A percentile compares a stretch with the other conserved stretches of the same genome.
Conservation (phyloP, 2,329 filamentous ascomycete species). For the Fusarium drepaniforme region DNA sequence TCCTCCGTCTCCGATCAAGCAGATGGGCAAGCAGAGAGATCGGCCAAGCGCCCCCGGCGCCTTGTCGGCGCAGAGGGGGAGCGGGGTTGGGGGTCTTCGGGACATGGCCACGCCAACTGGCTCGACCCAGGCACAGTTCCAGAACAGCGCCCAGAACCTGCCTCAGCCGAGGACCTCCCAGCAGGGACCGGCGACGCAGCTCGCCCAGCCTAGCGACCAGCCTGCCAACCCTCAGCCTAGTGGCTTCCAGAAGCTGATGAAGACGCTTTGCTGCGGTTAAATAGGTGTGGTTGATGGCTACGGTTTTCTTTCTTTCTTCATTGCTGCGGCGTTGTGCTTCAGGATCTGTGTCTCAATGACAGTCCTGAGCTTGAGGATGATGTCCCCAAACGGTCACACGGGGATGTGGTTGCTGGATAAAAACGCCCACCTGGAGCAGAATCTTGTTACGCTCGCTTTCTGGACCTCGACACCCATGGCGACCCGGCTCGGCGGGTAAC, state of each 20-base stretch:
- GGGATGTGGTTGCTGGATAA: constrained; percentile 23
- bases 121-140: constrained; percentile 95
- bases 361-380: constrained; percentile 26
- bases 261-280: constrained; percentile 90
- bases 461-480: constrained; percentile 7
- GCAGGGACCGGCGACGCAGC: constrained; percentile 68
- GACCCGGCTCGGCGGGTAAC: constrained; percentile 10
- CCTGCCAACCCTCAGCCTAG: constrained; percentile 79
- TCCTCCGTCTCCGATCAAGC: constrained; percentile 86
- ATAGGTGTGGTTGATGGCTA: constrained; percentile 39
- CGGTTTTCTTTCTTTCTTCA: constrained; percentile 46
- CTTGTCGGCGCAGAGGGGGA: constrained; percentile 80
- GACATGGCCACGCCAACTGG: constrained; percentile 87
- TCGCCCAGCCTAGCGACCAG: constrained; percentile 66
- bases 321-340: constrained; percentile 44
- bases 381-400: constrained; percentile 1
- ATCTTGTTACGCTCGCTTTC: constrained; percentile 1
- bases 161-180: constrained; percentile 73
- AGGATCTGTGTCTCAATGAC: constrained; percentile 33
- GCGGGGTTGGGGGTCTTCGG: constrained; percentile 77
- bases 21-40: constrained; percentile 79
- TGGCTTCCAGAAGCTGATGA: constrained; percentile 93
- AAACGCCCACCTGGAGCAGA: constrained; percentile 13
- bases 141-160: constrained; percentile 92
- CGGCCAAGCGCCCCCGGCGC: constrained; percentile 84